Evolutionary conservation across 2,329 filamentous ascomycete genomes (phyloP), one percentile per base, ranked within the genome.

Genomic region (Talaromyces sp.): DNA sequence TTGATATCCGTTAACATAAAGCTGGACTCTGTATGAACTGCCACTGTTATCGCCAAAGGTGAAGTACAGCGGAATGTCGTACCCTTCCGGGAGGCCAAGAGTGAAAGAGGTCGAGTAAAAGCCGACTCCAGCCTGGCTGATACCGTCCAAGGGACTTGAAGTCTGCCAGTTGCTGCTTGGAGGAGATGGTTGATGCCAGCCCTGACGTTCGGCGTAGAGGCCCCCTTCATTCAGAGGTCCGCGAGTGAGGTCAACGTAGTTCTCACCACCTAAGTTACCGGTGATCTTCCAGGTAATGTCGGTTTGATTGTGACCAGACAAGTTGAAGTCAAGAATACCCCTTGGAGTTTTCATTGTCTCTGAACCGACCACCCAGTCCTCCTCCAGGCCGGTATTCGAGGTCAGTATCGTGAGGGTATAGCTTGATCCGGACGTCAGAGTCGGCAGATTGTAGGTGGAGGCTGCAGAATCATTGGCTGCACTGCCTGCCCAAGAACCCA

Each of bases 1-100:
- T 74, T 93, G 90, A 75, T 88, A 93, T 1, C 90, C 90, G 70
- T 93, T 93, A 52, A 93, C 87, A 71, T 85, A 93, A 7, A 93
- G 76, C 70, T 89, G 84, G 1, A 82, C 86, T 19, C 90, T 82
- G 68, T 89, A 90, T 83, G 85, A 24, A 33, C 35, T 66, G 24
- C 43, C 39, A 80, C 78, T 80, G 90, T 90, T 69, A 60, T 78
- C 78, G 1, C 70, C 71, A 66, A 87, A 85, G 1, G 77, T 77
- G 70, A 87, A 85, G 35, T 79, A 81, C 14, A 87, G 71, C 1
- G 85, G 84, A 27, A 87, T 81, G 68, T 87, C 85, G 73, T 83
- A 87, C 14, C 83, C 84, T 1, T 69, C 52, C 0, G 84, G 83
- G 2, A 87, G 66, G 66, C 83, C 71, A 11, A 87, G 80, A 52